Conservation (phyloP, 2,329 filamentous ascomycete genomes). For the Nemania diffusa region DNA sequence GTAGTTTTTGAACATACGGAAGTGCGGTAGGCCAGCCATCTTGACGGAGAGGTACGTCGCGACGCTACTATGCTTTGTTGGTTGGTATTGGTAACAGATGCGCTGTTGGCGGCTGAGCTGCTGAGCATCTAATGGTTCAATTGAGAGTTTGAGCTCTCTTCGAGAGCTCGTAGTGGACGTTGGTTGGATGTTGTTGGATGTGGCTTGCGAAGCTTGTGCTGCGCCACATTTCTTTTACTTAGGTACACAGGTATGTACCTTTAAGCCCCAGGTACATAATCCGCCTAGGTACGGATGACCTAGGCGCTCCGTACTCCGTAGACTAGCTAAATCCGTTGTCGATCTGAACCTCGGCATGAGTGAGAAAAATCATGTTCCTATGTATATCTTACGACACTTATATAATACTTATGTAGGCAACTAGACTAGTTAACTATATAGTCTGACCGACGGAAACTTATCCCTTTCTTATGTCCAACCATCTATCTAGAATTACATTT, state of each 20-base stretch:
- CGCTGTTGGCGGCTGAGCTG: conserved; percentile 31
- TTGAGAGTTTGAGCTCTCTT: conserved; percentile 17
- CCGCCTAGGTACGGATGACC: no score
- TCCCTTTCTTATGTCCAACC: no score
- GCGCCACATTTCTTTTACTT: conserved; percentile 9
- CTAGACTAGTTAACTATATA: background rate
- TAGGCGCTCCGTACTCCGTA: no score
- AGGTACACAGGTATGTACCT: background rate
- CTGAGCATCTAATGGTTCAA: conserved; percentile 12
- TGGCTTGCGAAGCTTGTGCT: conserved; percentile 17
- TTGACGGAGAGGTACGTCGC: conserved; percentile 45
- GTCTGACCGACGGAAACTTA: background rate
- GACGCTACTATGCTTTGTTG: conserved; percentile 38
- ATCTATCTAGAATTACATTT: no score
- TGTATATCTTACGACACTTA: background rate
- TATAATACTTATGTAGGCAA: background rate
- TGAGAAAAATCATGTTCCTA: background rate
- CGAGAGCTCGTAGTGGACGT: background rate
- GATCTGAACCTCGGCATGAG: background rate
- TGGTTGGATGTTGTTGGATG: background rate
- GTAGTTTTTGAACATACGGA: conserved; percentile 49
- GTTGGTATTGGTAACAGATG: conserved; percentile 20
- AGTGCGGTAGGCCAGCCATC: conserved; percentile 58
- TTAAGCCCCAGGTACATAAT: no score
- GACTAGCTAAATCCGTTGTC: no score